A percentile compares a stretch with the other conserved stretches of the same genome.
Conservation (phyloP, 148 eudicot genomes). For the Oxyria digyna region DNA sequence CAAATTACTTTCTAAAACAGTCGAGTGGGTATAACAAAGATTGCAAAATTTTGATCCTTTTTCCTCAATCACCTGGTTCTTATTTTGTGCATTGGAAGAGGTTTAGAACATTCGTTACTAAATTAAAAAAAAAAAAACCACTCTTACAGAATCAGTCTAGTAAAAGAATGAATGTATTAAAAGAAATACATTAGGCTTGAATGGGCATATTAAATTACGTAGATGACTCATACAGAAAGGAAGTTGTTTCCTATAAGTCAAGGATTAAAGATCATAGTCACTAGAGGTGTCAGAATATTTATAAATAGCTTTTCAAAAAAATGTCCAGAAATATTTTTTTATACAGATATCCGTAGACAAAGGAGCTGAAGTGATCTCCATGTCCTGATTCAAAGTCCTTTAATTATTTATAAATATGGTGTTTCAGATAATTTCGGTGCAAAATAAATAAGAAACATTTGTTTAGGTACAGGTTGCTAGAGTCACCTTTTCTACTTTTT, state of each 20-base stretch:
- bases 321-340: background rate
- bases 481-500: conserved; percentile 86
- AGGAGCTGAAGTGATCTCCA: background rate
- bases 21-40: background rate
- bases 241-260: background rate
- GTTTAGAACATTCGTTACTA: background rate
- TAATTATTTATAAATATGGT: background rate
- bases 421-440: background rate
- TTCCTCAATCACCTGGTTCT: background rate
- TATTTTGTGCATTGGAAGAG: background rate
- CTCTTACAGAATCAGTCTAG: background rate
- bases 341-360: background rate
- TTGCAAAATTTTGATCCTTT: background rate
- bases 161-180: background rate
- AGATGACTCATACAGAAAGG: background rate
- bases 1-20: background rate
- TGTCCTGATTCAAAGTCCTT: background rate
- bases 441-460: background rate
- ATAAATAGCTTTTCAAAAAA: background rate
- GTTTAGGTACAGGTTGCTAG: background rate
- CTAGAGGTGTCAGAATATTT: background rate
- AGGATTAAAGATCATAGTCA: background rate
- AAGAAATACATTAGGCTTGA: background rate
- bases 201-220: background rate
- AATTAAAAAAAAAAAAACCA: no score